Evolutionary conservation across 495 filamentous ascomycete genomes (phyloP).

Genomic region (Choiromyces venosus): DNA sequence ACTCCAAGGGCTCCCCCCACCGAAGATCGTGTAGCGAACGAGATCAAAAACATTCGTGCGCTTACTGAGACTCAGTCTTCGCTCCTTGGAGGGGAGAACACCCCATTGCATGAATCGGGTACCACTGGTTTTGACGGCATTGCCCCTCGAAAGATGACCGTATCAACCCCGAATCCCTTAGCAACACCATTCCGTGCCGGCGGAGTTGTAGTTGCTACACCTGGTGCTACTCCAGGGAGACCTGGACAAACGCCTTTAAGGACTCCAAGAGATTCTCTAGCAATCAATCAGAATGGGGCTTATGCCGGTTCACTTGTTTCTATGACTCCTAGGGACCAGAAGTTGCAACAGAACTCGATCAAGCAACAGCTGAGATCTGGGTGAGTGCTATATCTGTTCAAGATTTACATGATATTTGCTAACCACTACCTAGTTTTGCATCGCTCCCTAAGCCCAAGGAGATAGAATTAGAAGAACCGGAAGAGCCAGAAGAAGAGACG

Average conservation of each 20-base stretch:
- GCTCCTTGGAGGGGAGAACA: constrained; percentile 88
- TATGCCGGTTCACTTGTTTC: constrained; percentile 62
- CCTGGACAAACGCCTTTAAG: constrained; percentile 80
- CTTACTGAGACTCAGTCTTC: constrained; percentile 95
- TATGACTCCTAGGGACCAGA: constrained; percentile 72
- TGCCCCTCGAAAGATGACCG: constrained; percentile 69
- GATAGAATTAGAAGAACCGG: constrained; percentile 81
- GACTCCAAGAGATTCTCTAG: constrained; percentile 84
- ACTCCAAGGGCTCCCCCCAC: constrained; percentile 85
- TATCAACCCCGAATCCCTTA: constrained; percentile 89
- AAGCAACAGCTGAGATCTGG: constrained; percentile 63
- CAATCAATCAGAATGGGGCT: constrained; percentile 64
- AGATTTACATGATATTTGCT: constrained; percentile 69
- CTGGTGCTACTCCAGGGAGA: constrained; percentile 82
- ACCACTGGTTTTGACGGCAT: constrained; percentile 87
- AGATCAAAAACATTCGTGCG: constrained; percentile 89
- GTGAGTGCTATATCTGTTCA: constrained; percentile 64
- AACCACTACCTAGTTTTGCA: constrained; percentile 67
- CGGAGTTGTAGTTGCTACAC: constrained; percentile 65
- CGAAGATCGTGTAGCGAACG: constrained; percentile 92
- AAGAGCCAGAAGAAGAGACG: constrained; percentile 58
- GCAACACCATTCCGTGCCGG: constrained; percentile 78
- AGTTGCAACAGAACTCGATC: constrained; percentile 63
- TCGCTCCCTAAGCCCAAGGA: constrained; percentile 86
- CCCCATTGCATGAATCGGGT: constrained; percentile 69